phyloP scores from a whole-genome alignment of 495 filamentous ascomycete genomes.

The Podospora anserina region DNA sequence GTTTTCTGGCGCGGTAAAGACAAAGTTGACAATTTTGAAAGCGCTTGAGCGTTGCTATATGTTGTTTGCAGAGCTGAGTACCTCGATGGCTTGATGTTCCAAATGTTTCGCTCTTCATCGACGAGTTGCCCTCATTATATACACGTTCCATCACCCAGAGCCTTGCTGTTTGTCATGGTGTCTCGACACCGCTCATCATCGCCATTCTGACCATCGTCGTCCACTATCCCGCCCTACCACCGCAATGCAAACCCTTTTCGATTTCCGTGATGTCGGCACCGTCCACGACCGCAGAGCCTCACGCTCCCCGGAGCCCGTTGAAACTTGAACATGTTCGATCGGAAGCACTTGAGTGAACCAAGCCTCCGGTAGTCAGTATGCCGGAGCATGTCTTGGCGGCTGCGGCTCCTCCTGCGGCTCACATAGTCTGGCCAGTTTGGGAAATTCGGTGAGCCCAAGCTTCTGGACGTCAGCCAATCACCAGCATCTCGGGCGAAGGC shows the following conservation, averaged over 20 bases:
- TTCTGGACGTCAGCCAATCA: background rate
- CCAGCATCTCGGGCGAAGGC: background rate
- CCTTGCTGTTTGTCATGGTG: background rate
- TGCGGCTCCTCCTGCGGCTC: background rate
- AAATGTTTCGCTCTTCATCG: background rate
- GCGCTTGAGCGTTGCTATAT: too few relatives aligned
- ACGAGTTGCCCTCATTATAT: slow-evolving; percentile 6
- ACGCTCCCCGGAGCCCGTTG: background rate
- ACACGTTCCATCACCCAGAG: slow-evolving; percentile 1
- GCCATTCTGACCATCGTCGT: slow-evolving; percentile 1
- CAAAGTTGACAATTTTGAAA: too few relatives aligned
- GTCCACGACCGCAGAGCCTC: background rate
- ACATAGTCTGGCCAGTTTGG: background rate
- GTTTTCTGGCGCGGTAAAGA: background rate
- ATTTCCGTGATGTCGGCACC: slow-evolving; percentile 1
- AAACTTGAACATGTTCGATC: background rate
- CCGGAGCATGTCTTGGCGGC: background rate
- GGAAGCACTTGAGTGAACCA: background rate
- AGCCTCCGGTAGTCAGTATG: slow-evolving; percentile 2
- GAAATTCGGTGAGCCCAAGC: background rate
- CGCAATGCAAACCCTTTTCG: background rate
- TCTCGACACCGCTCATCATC: background rate
- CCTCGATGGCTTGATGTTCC: background rate
- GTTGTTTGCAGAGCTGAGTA: background rate
- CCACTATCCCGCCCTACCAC: slow-evolving; percentile 1